phyloP scores from a whole-genome alignment of 768 basidiomycete genomes.

The Coprinopsis marcescibilis region DNA sequence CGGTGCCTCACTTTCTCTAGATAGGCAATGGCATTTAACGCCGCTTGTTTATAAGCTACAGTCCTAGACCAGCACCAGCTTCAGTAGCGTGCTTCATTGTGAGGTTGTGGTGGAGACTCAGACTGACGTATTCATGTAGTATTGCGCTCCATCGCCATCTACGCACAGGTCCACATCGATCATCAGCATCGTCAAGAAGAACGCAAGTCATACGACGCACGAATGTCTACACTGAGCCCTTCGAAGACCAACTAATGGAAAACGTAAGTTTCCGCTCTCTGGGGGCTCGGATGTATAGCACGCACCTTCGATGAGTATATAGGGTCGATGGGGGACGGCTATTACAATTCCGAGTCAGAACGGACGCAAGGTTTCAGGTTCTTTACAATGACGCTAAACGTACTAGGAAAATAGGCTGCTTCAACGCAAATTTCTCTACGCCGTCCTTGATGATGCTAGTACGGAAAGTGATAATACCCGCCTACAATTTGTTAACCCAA shows the following conservation, averaged over 20 bases:
- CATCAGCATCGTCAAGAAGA: conserved; percentile 10
- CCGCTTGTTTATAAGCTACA: conserved; percentile 77
- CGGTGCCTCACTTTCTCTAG: conserved; percentile 47
- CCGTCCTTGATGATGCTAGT: conserved; percentile 72
- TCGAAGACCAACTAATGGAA: conserved; percentile 76
- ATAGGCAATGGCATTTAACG: conserved; percentile 70
- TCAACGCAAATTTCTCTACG: conserved; percentile 66
- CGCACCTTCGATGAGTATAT: too few relatives aligned
- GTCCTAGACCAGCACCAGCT: conserved; percentile 36
- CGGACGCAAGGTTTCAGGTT: not conserved
- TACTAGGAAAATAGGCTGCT: conserved; percentile 72
- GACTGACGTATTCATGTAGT: conserved; percentile 69
- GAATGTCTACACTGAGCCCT: conserved; percentile 67
- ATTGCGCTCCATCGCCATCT: conserved; percentile 73
- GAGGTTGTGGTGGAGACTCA: too few relatives aligned
- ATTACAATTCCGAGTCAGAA: not conserved
- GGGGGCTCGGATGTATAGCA: too few relatives aligned
- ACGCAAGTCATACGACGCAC: too few relatives aligned
- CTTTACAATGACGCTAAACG: conserved; percentile 11
- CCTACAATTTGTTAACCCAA: too few relatives aligned
- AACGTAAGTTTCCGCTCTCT: too few relatives aligned
- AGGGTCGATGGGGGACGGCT: conserved; percentile 75
- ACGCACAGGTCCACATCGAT: not conserved
- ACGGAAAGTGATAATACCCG: conserved; percentile 67
- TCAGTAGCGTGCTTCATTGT: not conserved